Base-by-base conservation (phyloP, 495 filamentous ascomycete genomes). In the Cladorrhinum samala region DNA sequence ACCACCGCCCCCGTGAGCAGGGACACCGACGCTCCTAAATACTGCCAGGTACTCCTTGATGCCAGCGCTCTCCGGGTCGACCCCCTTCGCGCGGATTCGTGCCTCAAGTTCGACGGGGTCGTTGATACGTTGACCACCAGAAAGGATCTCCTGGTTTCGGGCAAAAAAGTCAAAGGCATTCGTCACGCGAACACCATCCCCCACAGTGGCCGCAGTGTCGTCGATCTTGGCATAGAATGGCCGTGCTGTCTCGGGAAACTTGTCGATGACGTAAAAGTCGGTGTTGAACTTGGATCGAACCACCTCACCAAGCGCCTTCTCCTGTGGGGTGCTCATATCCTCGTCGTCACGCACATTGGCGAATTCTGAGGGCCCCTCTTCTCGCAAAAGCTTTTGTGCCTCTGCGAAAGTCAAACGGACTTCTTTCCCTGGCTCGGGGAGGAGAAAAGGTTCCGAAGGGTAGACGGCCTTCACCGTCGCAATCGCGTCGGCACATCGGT, bases 171-270 rank as follows among this genome's bases (percentile, higher is more conserved):
- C 90, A 74, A 89, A 96, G 4, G 85, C 42, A 2, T 24, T 24
- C 19, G 39, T 41, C 4, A 45, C 42, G 5, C 13, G 4, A 19
- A 18, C 74, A 68, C 85, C 80, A 46, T 6, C 41, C 1, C 13
- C 3, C 5, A 14, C 38, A 9, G 41, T 9, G 16, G 19, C 16
- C 5, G 41, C 9, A 18, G 77, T 57, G 8, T 84, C 79, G 65
- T 87, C 84, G 52, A 85, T 82, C 78, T 90, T 88, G 64, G 91
- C 89, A 70, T 95, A 96, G 76, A 95, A 95, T 33, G 91, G 91
- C 19, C 90, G 82, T 21, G 91, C 84, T 39, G 75, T 67, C 68
- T 90, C 86, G 50, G 91, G 91, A 79, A 89, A 96, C 73, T 94
- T 87, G 76, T 95, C 89, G 53, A 96, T 77, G 5, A 90, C 83